These are phyloP conservation scores for Thalassia testudinum DNA, from an alignment of 116 monocot species.

Conservation along the genomic window DNA sequence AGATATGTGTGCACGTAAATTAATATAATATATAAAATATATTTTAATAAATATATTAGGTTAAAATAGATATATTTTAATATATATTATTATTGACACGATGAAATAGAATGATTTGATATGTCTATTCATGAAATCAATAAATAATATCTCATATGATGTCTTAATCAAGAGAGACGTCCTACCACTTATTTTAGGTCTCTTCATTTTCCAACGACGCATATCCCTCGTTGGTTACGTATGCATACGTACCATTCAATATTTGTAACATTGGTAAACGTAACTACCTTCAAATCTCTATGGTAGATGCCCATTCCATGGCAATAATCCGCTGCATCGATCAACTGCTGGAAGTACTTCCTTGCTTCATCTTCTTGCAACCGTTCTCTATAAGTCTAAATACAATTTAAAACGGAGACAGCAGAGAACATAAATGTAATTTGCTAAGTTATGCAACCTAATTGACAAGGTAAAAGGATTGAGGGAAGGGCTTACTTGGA, in stretches of 20 bases:
- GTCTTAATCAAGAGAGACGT: too few species aligned
- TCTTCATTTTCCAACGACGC: too few species aligned
- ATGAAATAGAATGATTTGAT: too few species aligned
- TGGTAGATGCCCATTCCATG: conserved; percentile 60
- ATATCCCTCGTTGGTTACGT: too few species aligned
- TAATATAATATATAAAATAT: too few species aligned
- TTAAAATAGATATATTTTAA: too few species aligned
- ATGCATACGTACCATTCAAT: neutral
- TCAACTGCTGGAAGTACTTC: conserved; percentile 66
- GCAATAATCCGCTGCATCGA: conserved; percentile 67
- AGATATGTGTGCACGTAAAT: too few species aligned
- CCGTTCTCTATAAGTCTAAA: neutral
- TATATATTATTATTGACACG: too few species aligned
- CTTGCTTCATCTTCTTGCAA: conserved; percentile 41
- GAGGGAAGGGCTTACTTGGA: neutral
- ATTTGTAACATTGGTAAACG: neutral
- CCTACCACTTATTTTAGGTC: too few species aligned
- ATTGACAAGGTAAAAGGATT: neutral
- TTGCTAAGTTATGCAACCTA: neutral
- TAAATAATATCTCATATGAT: too few species aligned
- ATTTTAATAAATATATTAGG: too few species aligned
- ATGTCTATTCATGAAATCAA: too few species aligned
- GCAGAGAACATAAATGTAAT: neutral
- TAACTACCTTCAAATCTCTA: conserved; percentile 56
- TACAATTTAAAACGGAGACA: conserved; percentile 8